A percentile compares a stretch with the other conserved stretches of the same genome.
Evolutionary conservation across 1,139 yeast species (phyloP).

Genomic region (Yamadazyma taylorii): DNA sequence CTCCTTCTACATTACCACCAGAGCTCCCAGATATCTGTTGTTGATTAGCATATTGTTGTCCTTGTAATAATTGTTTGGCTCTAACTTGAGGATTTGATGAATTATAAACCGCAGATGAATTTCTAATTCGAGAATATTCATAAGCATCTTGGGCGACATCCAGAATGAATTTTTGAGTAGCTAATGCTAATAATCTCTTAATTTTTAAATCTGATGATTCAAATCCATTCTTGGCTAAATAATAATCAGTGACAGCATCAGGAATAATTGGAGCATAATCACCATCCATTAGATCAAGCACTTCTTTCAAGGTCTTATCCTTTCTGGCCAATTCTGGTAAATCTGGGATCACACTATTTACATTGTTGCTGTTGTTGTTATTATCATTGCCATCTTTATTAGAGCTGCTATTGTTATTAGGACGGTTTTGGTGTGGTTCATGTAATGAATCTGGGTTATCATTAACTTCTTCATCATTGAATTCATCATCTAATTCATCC

Average conservation of each 20-base stretch:
- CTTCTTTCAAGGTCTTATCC: conserved; percentile 85
- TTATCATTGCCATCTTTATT: conserved; percentile 8
- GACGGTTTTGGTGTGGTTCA: too few species aligned
- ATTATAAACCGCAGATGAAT: conserved; percentile 77
- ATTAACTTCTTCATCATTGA: conserved; percentile 28
- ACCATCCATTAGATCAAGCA: conserved; percentile 79
- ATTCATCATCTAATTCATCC: conserved; percentile 26
- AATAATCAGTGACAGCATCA: conserved; percentile 96
- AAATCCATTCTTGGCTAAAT: conserved; percentile 85
- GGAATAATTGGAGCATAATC: conserved; percentile 97
- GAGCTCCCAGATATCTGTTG: conserved; percentile 41
- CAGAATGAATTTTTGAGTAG: conserved; percentile 92
- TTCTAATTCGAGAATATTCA: conserved; percentile 89
- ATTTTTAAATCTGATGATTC: conserved; percentile 77
- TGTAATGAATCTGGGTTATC: conserved; percentile 8
- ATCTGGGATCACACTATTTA: conserved; percentile 35
- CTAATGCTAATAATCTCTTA: conserved; percentile 83
- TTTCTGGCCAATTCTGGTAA: conserved; percentile 75
- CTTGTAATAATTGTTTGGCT: conserved; percentile 74
- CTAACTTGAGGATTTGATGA: conserved; percentile 85
- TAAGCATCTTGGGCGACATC: conserved; percentile 97
- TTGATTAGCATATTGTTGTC: conserved; percentile 57
- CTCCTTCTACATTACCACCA: conserved; percentile 39
- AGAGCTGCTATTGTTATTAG: too few species aligned
- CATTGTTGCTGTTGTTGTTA: conserved; percentile 11